Base-by-base conservation (phyloP, 495 filamentous ascomycete genomes). In the Entonaema liquescens region DNA sequence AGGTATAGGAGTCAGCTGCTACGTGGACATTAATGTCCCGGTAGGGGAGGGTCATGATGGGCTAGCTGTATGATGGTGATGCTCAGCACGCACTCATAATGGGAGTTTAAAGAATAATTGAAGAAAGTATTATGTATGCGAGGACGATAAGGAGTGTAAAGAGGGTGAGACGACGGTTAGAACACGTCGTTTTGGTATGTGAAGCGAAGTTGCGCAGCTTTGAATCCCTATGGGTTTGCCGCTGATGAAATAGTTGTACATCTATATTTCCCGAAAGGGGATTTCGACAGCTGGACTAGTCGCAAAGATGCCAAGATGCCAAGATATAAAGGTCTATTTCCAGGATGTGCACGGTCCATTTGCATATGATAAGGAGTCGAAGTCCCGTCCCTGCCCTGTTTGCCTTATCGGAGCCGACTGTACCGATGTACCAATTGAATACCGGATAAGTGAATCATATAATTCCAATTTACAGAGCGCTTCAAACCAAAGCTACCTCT, bases 1-100 rank as follows among this genome's bases (percentile, higher is more conserved):
- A 99, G 72, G 93, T 93, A 85, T 99, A 99, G 76, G 95, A 90
- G 62, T 94, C 93, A 61, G 91, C 81, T 1, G 95, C 95, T 47
- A 92, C 89, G 76, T 97, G 93, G 80, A 98, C 87, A 79, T 97
- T 98, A 84, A 98, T 94, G 85, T 98, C 95, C 73, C 95, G 87
- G 79, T 94, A 99, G 7, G 95, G 95, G 68, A 94, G 86, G 44
- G 89, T 81, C 82, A 84, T 84, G 72, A 65, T 77, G 77, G 60
- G 57, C 65, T 61, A 62, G 49, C 44, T 57, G 38, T 52, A 25
- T 26, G 55, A 59, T 11, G 61, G 47, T 58, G 49, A 68, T 68
- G 67, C n/a, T 57, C 62, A 67, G 59, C 62, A 67, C 50, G 66
- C 50, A 63, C 55, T 77, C 70, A 73, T 68, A 68, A 65, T 70